These are phyloP conservation scores for Candida ulmi DNA, from an alignment of 805 yeast genomes.

Conservation along the genomic window DNA sequence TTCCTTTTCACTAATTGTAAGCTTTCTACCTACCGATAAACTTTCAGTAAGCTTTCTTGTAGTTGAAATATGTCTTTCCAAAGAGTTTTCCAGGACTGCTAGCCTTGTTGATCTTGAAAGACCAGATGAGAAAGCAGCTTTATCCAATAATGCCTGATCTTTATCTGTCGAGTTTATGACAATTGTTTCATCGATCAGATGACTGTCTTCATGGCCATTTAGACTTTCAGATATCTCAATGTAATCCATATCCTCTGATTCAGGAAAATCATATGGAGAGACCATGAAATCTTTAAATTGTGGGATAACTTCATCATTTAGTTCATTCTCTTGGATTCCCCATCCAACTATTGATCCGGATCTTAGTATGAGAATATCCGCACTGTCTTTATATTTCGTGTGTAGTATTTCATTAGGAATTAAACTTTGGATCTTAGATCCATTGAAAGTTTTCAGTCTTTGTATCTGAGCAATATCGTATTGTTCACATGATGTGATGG, in stretches of 20 bases:
- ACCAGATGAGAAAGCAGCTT: slow-evolving; percentile 86
- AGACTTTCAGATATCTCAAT: slow-evolving; percentile 35
- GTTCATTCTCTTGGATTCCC: slow-evolving; percentile 61
- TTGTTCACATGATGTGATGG: slow-evolving; percentile 67
- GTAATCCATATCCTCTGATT: slow-evolving; percentile 85
- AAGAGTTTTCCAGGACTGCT: slow-evolving; percentile 67
- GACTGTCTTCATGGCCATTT: slow-evolving; percentile 27
- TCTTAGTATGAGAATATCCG: slow-evolving; percentile 62
- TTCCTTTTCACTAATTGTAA: slow-evolving; percentile 52
- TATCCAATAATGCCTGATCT: slow-evolving; percentile 57
- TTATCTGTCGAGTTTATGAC: slow-evolving; percentile 48
- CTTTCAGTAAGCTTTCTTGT: slow-evolving; percentile 62
- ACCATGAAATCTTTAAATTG: slow-evolving; percentile 43
- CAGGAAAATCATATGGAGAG: slow-evolving; percentile 42
- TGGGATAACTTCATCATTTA: slow-evolving; percentile 45
- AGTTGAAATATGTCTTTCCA: slow-evolving; percentile 61
- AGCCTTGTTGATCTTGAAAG: slow-evolving; percentile 81
- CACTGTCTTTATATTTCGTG: slow-evolving; percentile 34
- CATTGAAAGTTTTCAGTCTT: slow-evolving; percentile 27
- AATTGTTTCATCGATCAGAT: slow-evolving; percentile 65
- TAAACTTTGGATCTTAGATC: slow-evolving; percentile 30
- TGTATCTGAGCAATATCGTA: slow-evolving; percentile 50
- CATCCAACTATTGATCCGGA: slow-evolving; percentile 83
- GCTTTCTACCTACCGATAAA: slow-evolving; percentile 54
- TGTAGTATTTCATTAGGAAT: slow-evolving; percentile 67